phyloP scores from a whole-genome alignment of 805 yeast genomes.

The Lipomyces yamadae region DNA sequence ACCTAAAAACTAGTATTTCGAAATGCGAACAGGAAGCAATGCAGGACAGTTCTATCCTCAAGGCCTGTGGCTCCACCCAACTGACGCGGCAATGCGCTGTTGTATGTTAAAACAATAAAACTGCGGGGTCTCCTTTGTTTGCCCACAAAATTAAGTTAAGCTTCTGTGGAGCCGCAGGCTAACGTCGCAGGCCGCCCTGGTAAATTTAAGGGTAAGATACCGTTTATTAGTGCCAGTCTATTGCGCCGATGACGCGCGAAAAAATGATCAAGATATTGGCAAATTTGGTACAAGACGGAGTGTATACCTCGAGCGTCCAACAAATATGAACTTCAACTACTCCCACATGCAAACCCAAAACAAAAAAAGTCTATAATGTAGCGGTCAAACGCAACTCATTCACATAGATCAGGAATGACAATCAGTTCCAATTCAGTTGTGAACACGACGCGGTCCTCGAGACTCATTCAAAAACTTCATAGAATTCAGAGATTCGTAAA shows the following conservation, averaged over 20 bases:
- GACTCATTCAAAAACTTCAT: not conserved
- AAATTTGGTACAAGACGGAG: too few species aligned
- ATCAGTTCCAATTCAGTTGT: not conserved
- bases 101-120: too few species aligned
- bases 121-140: too few species aligned
- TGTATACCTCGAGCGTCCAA: not conserved
- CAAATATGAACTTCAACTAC: not conserved
- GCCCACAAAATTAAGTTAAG: too few species aligned
- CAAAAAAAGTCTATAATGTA: not conserved
- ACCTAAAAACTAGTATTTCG: not conserved
- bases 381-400: not conserved
- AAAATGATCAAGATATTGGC: constrained; percentile 48
- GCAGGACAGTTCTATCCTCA: too few species aligned
- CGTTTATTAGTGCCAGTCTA: too few species aligned
- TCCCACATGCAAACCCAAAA: not conserved
- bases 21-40: not conserved
- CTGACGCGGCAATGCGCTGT: too few species aligned
- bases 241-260: constrained; percentile 44
- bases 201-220: too few species aligned
- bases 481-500: constrained; percentile 8
- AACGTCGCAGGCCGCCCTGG: too few species aligned
- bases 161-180: too few species aligned
- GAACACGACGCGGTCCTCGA: not conserved
- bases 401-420: not conserved
- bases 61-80: too few species aligned